These are phyloP conservation scores for Trichoderma koningiopsis DNA, from an alignment of 2,329 filamentous ascomycete species.

Conservation along the genomic window DNA sequence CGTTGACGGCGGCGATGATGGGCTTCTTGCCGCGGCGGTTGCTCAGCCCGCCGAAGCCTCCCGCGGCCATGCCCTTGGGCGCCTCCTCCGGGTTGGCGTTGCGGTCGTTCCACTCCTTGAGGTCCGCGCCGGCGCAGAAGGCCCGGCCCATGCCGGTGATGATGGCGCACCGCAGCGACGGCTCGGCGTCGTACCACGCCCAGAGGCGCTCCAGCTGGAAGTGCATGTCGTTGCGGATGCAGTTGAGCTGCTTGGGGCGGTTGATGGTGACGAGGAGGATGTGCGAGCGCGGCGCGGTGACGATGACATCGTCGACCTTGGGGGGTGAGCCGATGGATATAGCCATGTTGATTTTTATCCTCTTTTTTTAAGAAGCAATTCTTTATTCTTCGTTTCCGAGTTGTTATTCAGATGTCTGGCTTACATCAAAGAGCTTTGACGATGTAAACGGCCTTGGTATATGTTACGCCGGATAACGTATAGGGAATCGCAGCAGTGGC, in stretches of 20 bases:
- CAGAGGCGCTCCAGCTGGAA: constrained; percentile 52
- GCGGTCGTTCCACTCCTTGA: constrained; percentile 62
- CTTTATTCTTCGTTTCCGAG: not conserved
- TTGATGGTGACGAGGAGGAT: constrained; percentile 63
- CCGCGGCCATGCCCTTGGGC: constrained; percentile 37
- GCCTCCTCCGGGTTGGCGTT: constrained; percentile 36
- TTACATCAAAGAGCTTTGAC: not conserved
- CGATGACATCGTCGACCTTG: constrained; percentile 42
- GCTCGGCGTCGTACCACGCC: constrained; percentile 64
- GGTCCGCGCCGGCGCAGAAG: constrained; percentile 69
- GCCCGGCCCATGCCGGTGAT: constrained; percentile 64
- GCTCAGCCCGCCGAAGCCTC: constrained; percentile 67
- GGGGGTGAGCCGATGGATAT: constrained; percentile 44
- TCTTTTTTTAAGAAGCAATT: not conserved
- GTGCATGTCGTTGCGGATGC: constrained; percentile 54
- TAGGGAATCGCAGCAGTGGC: not conserved
- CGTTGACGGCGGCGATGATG: constrained; percentile 75
- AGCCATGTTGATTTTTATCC: not conserved
- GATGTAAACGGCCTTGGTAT: not conserved
- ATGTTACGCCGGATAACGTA: not conserved
- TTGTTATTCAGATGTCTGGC: not conserved
- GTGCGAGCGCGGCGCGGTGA: constrained; percentile 56
- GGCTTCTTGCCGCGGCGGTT: constrained; percentile 72
- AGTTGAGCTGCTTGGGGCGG: constrained; percentile 60
- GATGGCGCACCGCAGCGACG: constrained; percentile 61